phyloP scores from a whole-genome alignment of 257 asterid species.

The Anisodus acutangulus region DNA sequence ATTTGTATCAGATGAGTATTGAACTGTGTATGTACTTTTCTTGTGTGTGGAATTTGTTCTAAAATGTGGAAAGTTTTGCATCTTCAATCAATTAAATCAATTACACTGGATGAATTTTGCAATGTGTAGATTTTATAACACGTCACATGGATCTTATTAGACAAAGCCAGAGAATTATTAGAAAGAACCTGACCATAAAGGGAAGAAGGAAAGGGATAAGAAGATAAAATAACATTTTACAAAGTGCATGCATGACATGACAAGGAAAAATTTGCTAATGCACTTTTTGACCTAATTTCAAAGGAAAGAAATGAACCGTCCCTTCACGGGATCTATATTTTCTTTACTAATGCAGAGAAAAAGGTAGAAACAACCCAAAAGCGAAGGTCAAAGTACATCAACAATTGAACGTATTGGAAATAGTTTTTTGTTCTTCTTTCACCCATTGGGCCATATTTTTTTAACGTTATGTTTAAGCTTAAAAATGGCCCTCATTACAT shows the following conservation, averaged over 20 bases:
- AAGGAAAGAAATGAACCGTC: neutral
- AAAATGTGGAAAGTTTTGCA: neutral
- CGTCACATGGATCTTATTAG: neutral
- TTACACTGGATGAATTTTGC: neutral
- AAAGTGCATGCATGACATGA: conserved; percentile 10
- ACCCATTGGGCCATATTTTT: too few species aligned
- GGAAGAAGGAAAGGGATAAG: neutral
- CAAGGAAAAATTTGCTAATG: conserved; percentile 4
- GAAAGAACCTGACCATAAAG: neutral
- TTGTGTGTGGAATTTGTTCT: neutral
- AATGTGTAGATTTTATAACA: neutral
- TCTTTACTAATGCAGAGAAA: neutral
- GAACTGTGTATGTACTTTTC: neutral
- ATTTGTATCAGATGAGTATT: neutral
- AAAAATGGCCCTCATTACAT: too few species aligned
- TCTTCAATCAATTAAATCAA: neutral
- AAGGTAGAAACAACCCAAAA: neutral
- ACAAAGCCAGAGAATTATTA: neutral
- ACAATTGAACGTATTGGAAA: too few species aligned
- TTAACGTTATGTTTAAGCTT: too few species aligned
- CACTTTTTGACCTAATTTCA: conserved; percentile 25
- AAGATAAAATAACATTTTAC: neutral
- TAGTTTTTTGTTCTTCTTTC: too few species aligned
- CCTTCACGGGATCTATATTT: neutral
- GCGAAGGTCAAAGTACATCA: neutral